Conservation (phyloP, 2,329 filamentous ascomycete genomes). For the Xylaria sp. region DNA sequence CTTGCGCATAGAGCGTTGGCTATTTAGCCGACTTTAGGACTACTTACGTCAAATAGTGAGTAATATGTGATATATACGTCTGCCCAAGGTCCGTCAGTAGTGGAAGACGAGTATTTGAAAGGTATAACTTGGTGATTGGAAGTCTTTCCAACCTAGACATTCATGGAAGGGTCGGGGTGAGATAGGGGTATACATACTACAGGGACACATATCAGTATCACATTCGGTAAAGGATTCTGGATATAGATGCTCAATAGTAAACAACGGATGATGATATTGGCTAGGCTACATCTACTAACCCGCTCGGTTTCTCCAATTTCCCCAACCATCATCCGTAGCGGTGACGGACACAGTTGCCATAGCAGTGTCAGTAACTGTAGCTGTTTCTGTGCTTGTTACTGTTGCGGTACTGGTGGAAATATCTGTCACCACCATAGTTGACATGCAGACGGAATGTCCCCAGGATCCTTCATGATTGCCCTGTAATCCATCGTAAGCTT, state of each 20-base stretch:
- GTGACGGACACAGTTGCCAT: slow-evolving; percentile 14
- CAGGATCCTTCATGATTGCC: neutral
- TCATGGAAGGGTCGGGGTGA: slow-evolving; percentile 6
- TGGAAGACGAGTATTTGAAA: neutral
- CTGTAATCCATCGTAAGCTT: slow-evolving; percentile 19
- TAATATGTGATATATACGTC: slow-evolving; percentile 24
- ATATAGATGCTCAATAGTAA: slow-evolving; percentile 20
- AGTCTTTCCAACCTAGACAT: neutral
- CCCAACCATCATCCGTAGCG: neutral
- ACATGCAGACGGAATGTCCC: neutral
- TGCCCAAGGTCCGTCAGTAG: slow-evolving; percentile 22
- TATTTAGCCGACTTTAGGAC: neutral
- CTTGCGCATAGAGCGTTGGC: neutral
- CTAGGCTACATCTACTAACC: slow-evolving; percentile 33
- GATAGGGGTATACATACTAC: slow-evolving; percentile 32
- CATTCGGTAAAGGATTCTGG: slow-evolving; percentile 3
- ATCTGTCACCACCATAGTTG: slow-evolving; percentile 19
- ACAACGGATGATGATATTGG: slow-evolving; percentile 15
- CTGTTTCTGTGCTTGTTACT: slow-evolving; percentile 3
- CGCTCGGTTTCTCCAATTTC: slow-evolving; percentile 16
- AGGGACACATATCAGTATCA: slow-evolving; percentile 31
- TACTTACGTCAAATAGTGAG: slow-evolving; percentile 34
- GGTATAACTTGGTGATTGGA: neutral
- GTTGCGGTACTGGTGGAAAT: slow-evolving; percentile 17
- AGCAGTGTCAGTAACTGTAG: neutral